Conservation (phyloP, 495 filamentous ascomycete species). For the Xylaria intraflava region DNA sequence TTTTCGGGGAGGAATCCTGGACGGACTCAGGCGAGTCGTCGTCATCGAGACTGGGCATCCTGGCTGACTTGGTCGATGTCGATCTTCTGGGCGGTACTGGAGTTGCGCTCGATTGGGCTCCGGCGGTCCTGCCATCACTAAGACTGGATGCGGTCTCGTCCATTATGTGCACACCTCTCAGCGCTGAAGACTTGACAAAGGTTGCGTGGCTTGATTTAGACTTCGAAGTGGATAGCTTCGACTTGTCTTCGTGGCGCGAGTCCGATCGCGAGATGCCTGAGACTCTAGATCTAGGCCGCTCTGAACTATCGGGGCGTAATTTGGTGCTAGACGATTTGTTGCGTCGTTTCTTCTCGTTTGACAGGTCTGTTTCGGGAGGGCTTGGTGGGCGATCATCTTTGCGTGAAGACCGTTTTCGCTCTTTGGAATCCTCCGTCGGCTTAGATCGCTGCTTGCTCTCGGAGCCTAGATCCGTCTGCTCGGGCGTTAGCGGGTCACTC, state of each 20-base stretch:
- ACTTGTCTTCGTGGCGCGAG: constrained; percentile 38
- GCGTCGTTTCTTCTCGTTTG: constrained; percentile 36
- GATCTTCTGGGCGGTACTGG: constrained; percentile 58
- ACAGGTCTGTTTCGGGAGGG: constrained; percentile 51
- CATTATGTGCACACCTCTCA: constrained; percentile 13
- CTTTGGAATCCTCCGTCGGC: constrained; percentile 25
- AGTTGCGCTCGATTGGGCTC: constrained; percentile 43
- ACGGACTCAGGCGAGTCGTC: constrained; percentile 43
- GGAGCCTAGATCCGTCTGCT: constrained; percentile 67
- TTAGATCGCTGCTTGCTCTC: constrained; percentile 39
- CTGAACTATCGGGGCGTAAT: constrained; percentile 18
- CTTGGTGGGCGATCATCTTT: constrained; percentile 45
- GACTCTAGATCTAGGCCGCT: constrained; percentile 31
- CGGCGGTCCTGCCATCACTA: constrained; percentile 19
- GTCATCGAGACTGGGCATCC: constrained; percentile 25
- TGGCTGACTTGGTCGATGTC: constrained; percentile 31
- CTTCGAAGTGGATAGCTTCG: constrained; percentile 40
- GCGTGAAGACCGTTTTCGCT: constrained; percentile 24
- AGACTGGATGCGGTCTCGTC: constrained; percentile 44
- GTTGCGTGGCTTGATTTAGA: constrained; percentile 46
- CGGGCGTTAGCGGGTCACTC: constrained; percentile 62
- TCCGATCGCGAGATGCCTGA: constrained; percentile 38
- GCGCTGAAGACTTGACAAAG: constrained; percentile 23
- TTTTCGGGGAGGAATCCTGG: constrained; percentile 51
- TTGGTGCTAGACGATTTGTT: constrained; percentile 28